phyloP scores from a whole-genome alignment of 441 rosid species.

The Theobroma grandiflorum region DNA sequence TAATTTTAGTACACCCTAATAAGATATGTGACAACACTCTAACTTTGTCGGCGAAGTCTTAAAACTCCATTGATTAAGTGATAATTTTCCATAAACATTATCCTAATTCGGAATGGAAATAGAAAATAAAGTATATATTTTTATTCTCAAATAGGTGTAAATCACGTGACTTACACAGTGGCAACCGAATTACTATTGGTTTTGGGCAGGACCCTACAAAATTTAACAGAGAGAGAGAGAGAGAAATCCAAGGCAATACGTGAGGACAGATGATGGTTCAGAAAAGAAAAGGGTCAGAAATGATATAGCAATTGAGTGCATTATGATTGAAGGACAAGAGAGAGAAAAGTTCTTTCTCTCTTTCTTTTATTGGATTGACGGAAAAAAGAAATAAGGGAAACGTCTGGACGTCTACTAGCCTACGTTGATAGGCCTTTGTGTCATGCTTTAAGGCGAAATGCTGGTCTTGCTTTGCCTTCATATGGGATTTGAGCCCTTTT shows the following conservation, averaged over 20 bases:
- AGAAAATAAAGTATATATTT: no score
- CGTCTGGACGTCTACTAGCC: neutral
- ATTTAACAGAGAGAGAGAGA: no score
- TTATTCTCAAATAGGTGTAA: no score
- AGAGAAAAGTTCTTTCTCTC: conserved; percentile 21
- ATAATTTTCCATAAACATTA: no score
- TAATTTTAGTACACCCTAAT: no score
- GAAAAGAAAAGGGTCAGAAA: conserved; percentile 22
- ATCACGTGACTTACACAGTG: no score
- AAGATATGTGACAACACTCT: no score
- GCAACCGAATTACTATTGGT: no score
- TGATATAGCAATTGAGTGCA: conserved; percentile 48
- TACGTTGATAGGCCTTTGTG: conserved; percentile 26
- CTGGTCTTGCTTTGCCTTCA: conserved; percentile 34
- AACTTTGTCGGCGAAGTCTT: no score
- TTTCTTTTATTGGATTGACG: conserved; percentile 22
- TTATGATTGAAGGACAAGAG: conserved; percentile 37
- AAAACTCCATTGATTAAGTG: no score
- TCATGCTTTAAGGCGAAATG: conserved; percentile 36
- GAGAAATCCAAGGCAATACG: conserved; percentile 20
- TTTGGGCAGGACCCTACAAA: no score
- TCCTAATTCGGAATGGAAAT: no score
- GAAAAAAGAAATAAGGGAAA: conserved; percentile 12
- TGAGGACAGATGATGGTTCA: conserved; percentile 16
- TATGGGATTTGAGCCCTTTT: conserved; percentile 12